These are phyloP conservation scores for Starmerella vaccinii DNA, from an alignment of 805 yeast species.

Conservation along the genomic window DNA sequence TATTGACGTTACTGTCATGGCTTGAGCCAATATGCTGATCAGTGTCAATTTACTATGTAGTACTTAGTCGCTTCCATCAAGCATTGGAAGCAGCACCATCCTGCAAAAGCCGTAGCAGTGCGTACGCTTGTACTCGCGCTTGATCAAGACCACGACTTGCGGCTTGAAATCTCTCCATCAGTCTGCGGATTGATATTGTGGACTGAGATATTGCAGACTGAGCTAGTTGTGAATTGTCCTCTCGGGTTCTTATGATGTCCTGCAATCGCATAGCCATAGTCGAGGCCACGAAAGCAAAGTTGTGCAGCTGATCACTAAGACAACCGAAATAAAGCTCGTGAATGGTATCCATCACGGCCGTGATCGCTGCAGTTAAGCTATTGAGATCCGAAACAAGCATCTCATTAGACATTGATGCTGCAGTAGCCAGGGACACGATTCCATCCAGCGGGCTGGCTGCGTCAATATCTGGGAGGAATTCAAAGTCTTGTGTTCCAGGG, in stretches of 20 bases:
- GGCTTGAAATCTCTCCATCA: not conserved
- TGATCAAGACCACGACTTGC: not conserved
- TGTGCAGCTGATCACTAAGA: slow-evolving; percentile 61
- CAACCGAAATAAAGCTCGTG: slow-evolving; percentile 53
- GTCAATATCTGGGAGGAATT: not conserved
- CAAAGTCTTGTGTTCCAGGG: not conserved
- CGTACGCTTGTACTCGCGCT: not conserved
- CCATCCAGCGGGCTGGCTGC: not conserved
- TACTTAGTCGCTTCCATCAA: too few relatives aligned
- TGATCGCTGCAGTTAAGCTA: slow-evolving; percentile 38
- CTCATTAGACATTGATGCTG: slow-evolving; percentile 9
- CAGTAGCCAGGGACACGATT: not conserved
- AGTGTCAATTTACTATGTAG: too few relatives aligned
- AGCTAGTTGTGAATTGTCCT: not conserved
- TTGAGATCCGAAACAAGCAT: slow-evolving; percentile 33
- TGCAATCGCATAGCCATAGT: slow-evolving; percentile 11
- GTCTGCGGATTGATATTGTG: not conserved
- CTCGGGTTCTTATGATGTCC: not conserved
- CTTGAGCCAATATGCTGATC: too few relatives aligned
- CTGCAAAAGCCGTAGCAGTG: not conserved
- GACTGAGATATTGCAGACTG: not conserved
- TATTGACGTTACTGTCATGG: too few relatives aligned
- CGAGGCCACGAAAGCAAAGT: slow-evolving; percentile 28
- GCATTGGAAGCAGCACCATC: not conserved
- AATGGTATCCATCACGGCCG: slow-evolving; percentile 35